A percentile compares a stretch with the other conserved stretches of the same genome.
Conservation (phyloP, 176 grass and related monocot genomes). For the Luzula sylvatica region DNA sequence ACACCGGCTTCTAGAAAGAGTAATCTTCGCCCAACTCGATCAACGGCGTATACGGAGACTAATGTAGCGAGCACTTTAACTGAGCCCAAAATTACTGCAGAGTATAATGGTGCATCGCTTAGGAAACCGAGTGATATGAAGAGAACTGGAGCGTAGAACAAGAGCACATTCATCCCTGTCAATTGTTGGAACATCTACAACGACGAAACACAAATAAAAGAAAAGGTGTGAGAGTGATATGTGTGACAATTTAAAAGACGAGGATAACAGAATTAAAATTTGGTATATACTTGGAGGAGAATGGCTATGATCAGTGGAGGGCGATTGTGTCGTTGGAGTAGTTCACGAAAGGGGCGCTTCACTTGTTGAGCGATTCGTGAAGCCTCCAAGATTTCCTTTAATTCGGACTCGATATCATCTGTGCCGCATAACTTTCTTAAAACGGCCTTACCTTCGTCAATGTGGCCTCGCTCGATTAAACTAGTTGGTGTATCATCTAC, state of each 20-base stretch:
- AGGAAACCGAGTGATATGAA: no score
- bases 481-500: slow-evolving; percentile 81
- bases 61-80: no score
- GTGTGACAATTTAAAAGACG: slow-evolving; percentile 5
- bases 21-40: no score
- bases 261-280: not conserved
- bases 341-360: slow-evolving; percentile 82
- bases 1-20: no score
- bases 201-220: no score
- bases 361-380: slow-evolving; percentile 61
- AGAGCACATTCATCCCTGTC: no score
- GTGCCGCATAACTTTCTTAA: slow-evolving; percentile 63
- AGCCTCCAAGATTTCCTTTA: slow-evolving; percentile 78
- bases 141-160: no score
- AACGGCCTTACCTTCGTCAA: slow-evolving; percentile 70
- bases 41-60: no score
- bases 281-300: slow-evolving; percentile 43
- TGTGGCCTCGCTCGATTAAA: slow-evolving; percentile 60
- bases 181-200: no score
- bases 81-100: no score
- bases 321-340: slow-evolving; percentile 53
- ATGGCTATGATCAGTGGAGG: slow-evolving; percentile 77
- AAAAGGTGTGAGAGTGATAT: no score
- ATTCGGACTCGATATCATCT: slow-evolving; percentile 65
- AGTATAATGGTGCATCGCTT: no score